phyloP scores from a whole-genome alignment of 352 stramenopile genomes.

The Phytophthora agathidicida region DNA sequence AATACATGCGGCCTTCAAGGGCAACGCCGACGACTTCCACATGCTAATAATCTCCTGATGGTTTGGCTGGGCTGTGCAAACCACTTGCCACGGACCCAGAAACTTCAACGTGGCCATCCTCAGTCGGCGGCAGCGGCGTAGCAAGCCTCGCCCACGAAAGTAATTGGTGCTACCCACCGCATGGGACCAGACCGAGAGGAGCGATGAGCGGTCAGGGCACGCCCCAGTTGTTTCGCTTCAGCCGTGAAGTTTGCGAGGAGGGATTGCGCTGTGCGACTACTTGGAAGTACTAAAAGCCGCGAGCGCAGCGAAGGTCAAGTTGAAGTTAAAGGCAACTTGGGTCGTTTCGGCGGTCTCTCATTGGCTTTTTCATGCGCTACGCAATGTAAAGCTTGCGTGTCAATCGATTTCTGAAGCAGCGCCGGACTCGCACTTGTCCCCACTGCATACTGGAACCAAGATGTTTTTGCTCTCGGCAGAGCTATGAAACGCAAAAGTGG shows the following conservation, averaged over 20 bases:
- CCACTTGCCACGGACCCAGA: not conserved
- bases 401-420: conserved; percentile 19
- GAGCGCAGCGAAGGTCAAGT: conserved; percentile 1
- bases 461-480: not conserved
- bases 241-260: conserved; percentile 18
- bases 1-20: conserved; percentile 19
- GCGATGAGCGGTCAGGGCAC: not conserved
- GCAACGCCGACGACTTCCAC: too few relatives aligned
- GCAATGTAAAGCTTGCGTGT: conserved; percentile 32
- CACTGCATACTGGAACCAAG: conserved; percentile 8
- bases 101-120: conserved; percentile 11
- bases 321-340: conserved; percentile 24
- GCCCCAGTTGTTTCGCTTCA: conserved; percentile 24
- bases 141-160: not conserved
- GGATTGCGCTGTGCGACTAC: too few relatives aligned
- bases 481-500: conserved; percentile 37
- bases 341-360: conserved; percentile 26
- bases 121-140: not conserved
- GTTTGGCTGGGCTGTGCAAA: not conserved
- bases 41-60: conserved; percentile 6
- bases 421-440: conserved; percentile 32
- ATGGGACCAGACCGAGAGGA: not conserved
- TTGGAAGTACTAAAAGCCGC: too few relatives aligned
- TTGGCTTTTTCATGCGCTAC: conserved; percentile 13
- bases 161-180: not conserved